Evolutionary conservation across 805 yeast genomes (phyloP).

Genomic region (Kluyveromyces starmeri): DNA sequence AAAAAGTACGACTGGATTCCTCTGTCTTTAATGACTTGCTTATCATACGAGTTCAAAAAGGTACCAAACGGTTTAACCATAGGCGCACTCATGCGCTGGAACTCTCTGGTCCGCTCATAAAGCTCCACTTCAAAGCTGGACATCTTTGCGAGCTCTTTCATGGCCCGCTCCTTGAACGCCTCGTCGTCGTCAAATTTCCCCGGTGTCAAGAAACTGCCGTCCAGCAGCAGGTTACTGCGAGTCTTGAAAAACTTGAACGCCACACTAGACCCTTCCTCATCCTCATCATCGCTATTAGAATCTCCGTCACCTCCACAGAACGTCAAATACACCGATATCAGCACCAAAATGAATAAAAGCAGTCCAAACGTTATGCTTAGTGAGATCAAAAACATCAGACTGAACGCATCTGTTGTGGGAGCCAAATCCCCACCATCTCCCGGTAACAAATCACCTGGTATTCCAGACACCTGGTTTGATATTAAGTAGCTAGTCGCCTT

Average conservation of each 20-base stretch:
- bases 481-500: no score
- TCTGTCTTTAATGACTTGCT: slow-evolving; percentile 26
- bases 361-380: slow-evolving; percentile 29
- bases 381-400: slow-evolving; percentile 28
- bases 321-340: slow-evolving; percentile 27
- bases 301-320: slow-evolving; percentile 27
- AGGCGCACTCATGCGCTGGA: slow-evolving; percentile 25
- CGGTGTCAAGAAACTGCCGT: slow-evolving; percentile 23
- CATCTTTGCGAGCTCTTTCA: slow-evolving; percentile 22
- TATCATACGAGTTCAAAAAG: slow-evolving; percentile 19
- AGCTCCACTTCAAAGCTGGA: slow-evolving; percentile 26
- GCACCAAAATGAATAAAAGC: slow-evolving; percentile 23
- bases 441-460: slow-evolving; percentile 12
- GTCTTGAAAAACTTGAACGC: slow-evolving; percentile 21
- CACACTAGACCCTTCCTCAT: slow-evolving; percentile 17
- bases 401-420: no score
- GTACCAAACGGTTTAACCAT: slow-evolving; percentile 25
- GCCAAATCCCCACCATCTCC: no score
- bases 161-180: slow-evolving; percentile 18
- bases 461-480: slow-evolving; percentile 6
- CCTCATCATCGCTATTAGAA: slow-evolving; percentile 28
- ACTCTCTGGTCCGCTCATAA: slow-evolving; percentile 25
- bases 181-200: slow-evolving; percentile 25
- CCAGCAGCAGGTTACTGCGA: slow-evolving; percentile 21
- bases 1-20: slow-evolving; percentile 30